Evolutionary conservation across 768 basidiomycete species (phyloP).

Genomic region (Naganishia vaughanmartiniae): DNA sequence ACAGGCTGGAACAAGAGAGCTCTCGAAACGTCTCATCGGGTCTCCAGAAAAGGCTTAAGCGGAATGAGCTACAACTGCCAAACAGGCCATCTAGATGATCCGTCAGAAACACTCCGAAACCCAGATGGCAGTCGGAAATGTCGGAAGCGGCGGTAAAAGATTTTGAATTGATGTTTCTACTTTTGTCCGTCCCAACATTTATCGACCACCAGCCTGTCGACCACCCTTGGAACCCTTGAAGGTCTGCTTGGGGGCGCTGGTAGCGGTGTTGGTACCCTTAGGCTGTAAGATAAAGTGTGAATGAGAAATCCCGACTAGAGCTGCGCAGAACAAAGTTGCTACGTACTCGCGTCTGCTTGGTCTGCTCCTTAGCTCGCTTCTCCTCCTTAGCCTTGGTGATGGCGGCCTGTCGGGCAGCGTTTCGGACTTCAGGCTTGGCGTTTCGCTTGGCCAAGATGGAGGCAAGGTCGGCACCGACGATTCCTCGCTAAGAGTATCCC

Average conservation of each 20-base stretch:
- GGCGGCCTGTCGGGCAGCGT: constrained; percentile 75
- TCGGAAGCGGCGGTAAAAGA: not conserved
- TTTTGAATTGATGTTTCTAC: not conserved
- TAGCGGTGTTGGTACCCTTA: constrained; percentile 17
- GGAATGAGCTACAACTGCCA: constrained; percentile 21
- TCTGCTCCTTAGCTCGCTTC: constrained; percentile 93
- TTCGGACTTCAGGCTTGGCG: constrained; percentile 80
- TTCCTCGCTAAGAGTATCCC: constrained; percentile 71
- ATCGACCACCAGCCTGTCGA: constrained; percentile 25
- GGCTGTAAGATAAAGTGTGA: not conserved
- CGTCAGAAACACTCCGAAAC: constrained; percentile 11
- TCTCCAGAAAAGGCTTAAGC: not conserved
- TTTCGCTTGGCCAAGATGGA: constrained; percentile 87
- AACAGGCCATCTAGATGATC: constrained; percentile 6
- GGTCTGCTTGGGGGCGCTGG: constrained; percentile 24
- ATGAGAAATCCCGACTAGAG: not conserved
- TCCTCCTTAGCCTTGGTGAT: constrained; percentile 92
- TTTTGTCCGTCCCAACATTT: constrained; percentile 12
- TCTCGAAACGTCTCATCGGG: constrained; percentile 20
- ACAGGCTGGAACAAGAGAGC: no score
- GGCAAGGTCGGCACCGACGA: constrained; percentile 91
- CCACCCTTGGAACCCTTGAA: constrained; percentile 22
- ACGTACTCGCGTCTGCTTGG: constrained; percentile 58
- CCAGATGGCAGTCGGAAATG: not conserved
- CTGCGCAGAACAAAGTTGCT: not conserved